Evolutionary conservation across 805 yeast species (phyloP), one percentile per base, ranked within the genome.

Genomic region (Ogataea sp.): DNA sequence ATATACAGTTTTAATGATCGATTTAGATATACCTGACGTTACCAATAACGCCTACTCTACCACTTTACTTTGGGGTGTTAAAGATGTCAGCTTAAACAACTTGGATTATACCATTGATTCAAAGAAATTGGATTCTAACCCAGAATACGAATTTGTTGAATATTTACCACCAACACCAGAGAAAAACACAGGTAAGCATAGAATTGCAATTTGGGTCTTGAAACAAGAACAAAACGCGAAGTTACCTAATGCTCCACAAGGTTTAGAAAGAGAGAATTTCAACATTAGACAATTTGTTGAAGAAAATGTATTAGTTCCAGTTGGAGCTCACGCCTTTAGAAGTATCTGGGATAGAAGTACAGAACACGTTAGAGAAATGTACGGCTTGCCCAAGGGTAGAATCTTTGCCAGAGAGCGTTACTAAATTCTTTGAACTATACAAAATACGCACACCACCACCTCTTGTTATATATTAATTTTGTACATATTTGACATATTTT

Each of bases 271-370:
- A 46, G 73, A 71, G 11, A 56, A 65, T 40, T 90, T 90, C 55
- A 75, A 86, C 51, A 79, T 90, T 45, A 76, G 97, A 56, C 51
- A 54, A 6, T 89, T 87, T 58, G 83, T 69, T 14, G 67, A 61
- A 3, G 45, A 60, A 3, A 56, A 83, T 58, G 56, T 67, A 4
- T 70, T 93, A 48, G 64, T 66, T n/a, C 77, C 97, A 1, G 77
- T 89, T 36, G 97, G 97, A 21, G 96, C 95, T 2, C 95, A 87
- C 58, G 70, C 86, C 34, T 90, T 95, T 90, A 79, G 97, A 70
- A 78, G 81, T 48, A 67, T 62, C 32, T 90, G 82, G 78, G 97
- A 93, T 61, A 65, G 84, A 50, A 75, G 80, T 50, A 83, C 85
- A 33, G 71, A 70, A 24, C 58, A 56, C 3, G 80, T 89, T 21